Evolutionary conservation across 139 green algal genomes (phyloP), one percentile per base, ranked within the genome.

Genomic region (Parachlorella kessleri): DNA sequence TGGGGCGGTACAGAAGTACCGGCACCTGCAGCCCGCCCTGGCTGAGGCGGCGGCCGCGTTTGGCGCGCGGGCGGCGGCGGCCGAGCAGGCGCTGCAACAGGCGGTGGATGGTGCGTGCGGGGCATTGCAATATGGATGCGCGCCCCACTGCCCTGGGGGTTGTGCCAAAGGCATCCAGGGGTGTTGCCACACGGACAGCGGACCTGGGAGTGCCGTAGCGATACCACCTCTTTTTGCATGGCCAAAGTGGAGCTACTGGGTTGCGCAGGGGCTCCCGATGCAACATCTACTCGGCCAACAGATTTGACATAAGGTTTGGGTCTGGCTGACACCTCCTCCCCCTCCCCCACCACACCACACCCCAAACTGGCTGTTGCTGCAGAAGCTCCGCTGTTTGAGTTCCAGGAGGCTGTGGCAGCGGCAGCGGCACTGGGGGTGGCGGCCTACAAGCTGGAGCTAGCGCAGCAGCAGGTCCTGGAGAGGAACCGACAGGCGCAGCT

Each of bases 21-120:
- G 1, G 0, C 64, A 81, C 48, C 35, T 81, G 36, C 36, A n/a
- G n/a, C 42, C 26, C 2, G 35, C 36, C 2, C 35, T 66, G 26
- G 35, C 40, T 18, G 28, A 72, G 64, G 74, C 74, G 24, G 39
- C 63, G 3, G 1, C 1, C 4, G 9, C 18, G 40, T 79, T 73
- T 73, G 39, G 32, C 24, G 63, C 48, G 6, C 66, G 75, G 5
- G 42, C 41, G n/a, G 66, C 66, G 3, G 66, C 66, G 26, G 66
- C 66, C 26, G 42, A 68, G 35, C 33, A 69, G 36, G 75, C 33
- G 7, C 39, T 81, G 33, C 14, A 53, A n/a, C 9, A 5, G 1
- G 66, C 75, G 3, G 41, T 55, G 42, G 9, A 75, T n/a, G 75
- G 75, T 39, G 72, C n/a, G 48, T 32, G 8, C n/a, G n/a, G n/a